phyloP scores from a whole-genome alignment of 2,329 filamentous ascomycete genomes.

The Chrysoporthe austroafricana region DNA sequence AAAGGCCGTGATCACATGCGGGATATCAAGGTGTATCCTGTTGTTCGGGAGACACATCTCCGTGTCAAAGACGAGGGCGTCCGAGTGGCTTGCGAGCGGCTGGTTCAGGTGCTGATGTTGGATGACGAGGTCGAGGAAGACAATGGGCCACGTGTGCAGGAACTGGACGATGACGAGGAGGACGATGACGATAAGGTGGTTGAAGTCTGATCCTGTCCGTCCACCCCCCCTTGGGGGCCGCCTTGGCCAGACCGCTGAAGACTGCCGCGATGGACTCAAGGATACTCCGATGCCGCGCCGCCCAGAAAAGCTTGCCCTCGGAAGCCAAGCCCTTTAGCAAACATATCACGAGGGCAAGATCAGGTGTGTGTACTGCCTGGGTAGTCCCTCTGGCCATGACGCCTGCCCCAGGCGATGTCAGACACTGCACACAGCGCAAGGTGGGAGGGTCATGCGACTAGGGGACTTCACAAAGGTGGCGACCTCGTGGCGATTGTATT shows the following conservation, averaged over 20 bases:
- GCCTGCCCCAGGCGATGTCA: not conserved
- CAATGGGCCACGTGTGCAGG: slow-evolving; percentile 50
- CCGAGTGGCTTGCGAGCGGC: slow-evolving; percentile 79
- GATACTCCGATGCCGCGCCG: not conserved
- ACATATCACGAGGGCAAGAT: not conserved
- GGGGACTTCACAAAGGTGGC: too few species aligned
- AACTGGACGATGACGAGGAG: slow-evolving; percentile 52
- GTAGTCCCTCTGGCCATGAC: not conserved
- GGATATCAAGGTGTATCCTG: slow-evolving; percentile 81
- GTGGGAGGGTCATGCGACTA: too few species aligned
- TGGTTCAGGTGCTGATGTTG: slow-evolving; percentile 87
- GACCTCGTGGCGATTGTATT: not conserved
- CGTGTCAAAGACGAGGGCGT: slow-evolving; percentile 79
- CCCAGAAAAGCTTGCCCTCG: too few species aligned
- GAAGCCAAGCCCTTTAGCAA: not conserved
- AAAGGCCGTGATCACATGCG: slow-evolving; percentile 76
- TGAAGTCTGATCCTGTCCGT: slow-evolving; percentile 47
- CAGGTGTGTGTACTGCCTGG: not conserved
- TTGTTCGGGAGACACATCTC: slow-evolving; percentile 84
- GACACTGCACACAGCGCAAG: too few species aligned
- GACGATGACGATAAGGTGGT: slow-evolving; percentile 60
- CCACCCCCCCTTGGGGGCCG: not conserved
- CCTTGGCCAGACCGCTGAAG: not conserved
- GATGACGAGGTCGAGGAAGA: slow-evolving; percentile 58
- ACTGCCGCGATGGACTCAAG: not conserved